Conservation (phyloP, 2,329 filamentous ascomycete genomes). For the Xylariaceae sp. region DNA sequence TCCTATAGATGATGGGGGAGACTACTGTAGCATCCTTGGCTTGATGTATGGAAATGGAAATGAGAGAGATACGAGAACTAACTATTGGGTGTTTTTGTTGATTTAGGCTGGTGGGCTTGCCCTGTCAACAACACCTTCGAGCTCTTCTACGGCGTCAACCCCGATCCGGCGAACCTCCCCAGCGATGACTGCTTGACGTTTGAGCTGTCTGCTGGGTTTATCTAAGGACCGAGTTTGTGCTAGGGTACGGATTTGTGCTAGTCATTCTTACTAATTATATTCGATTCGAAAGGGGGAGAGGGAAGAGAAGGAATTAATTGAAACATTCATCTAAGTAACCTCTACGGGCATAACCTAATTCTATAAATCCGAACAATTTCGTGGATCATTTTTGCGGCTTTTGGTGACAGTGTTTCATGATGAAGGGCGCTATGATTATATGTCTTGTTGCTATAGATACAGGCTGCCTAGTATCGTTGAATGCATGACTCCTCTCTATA, state of each 20-base stretch:
- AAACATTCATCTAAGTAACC: too few species aligned
- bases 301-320: too few species aligned
- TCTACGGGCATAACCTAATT: too few species aligned
- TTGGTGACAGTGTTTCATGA: too few species aligned
- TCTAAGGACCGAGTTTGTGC: not conserved
- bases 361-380: too few species aligned
- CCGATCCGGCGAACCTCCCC: constrained; percentile 15
- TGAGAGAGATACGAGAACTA: not conserved
- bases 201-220: constrained; percentile 1
- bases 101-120: constrained; percentile 35
- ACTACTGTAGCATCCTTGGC: too few species aligned
- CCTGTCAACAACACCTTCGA: constrained; percentile 29
- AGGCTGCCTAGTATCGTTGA: too few species aligned
- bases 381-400: too few species aligned
- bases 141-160: constrained; percentile 31
- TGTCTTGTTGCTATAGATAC: too few species aligned
- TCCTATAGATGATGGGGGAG: not conserved
- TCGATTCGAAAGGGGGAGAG: not conserved
- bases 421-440: too few species aligned
- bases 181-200: constrained; percentile 12
- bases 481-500: too few species aligned
- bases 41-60: too few species aligned
- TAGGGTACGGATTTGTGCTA: not conserved
- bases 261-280: not conserved
- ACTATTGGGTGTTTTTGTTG: not conserved